A percentile compares a stretch with the other conserved stretches of the same genome.
phyloP scores from a whole-genome alignment of 345 rosid species.

The Luvunga scandens region DNA sequence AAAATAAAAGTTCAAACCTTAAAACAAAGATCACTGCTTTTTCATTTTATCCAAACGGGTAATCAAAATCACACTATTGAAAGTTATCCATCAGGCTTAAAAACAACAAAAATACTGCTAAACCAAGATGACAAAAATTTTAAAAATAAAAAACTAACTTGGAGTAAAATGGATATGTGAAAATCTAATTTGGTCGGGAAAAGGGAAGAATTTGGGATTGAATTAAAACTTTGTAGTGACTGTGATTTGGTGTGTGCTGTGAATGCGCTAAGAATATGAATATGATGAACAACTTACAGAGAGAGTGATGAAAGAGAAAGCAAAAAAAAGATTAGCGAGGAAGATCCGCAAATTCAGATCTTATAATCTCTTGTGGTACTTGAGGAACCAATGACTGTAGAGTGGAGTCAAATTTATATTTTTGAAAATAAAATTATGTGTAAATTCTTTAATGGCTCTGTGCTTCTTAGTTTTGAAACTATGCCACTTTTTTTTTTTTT shows the following conservation, averaged over 20 bases:
- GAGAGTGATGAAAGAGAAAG: background rate
- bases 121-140: background rate
- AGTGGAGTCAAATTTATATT: background rate
- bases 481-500: too few relatives aligned
- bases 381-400: background rate
- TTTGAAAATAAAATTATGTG: background rate
- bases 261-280: background rate
- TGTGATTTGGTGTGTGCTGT: background rate
- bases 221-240: background rate
- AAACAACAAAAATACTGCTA: background rate
- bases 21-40: background rate
- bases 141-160: background rate
- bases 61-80: background rate
- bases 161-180: background rate
- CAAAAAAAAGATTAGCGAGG: background rate
- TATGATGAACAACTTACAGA: background rate
- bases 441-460: background rate
- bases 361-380: background rate
- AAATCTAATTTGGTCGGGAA: background rate
- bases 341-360: background rate
- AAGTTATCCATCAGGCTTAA: background rate
- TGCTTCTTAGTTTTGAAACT: background rate
- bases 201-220: background rate
- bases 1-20: background rate
- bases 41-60: background rate